Evolutionary conservation across 108 stramenopile genomes (phyloP), one percentile per base, ranked within the genome.

Genomic region (Craspedostauros australis): DNA sequence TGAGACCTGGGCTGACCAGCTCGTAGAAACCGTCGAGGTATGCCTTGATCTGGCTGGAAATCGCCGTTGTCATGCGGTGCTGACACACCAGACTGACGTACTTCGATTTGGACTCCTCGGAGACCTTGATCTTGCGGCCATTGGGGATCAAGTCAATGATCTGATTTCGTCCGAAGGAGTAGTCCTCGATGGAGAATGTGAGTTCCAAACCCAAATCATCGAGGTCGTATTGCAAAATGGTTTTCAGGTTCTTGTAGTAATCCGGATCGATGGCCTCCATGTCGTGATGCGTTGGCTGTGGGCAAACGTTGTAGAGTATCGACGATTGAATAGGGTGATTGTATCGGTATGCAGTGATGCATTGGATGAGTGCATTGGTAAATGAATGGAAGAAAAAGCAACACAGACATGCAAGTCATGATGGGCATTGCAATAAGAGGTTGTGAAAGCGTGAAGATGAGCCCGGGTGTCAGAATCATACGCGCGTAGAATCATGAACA

Each of bases 231-330:
- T 93, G 83, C 20, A 96, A 62, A 46, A 96, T 95, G 50, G 85
- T 79, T 42, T 93, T 88, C 39, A 96, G 77, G 60, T 94, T 95
- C 49, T 93, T 94, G 80, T 94, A 98, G 66, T 98, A 98, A 40
- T 96, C 95, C 18, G 97, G 97, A 50, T 98, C 97, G 48, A 96
- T 95, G 7, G 95, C 94, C 79, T 98, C 82, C 95, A 98, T 98
- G 74, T 98, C 97, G 24, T 80, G 80, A 64, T 94, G 88, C 5
- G 94, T 82, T 0, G 89, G 89, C 68, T 73, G 32, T 14, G n/a
- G n/a, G 30, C n/a, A n/a, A n/a, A n/a, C n/a, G n/a, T n/a, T n/a
- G n/a, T n/a, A n/a, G n/a, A n/a, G n/a, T n/a, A n/a, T n/a, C n/a
- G n/a, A n/a, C n/a, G n/a, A n/a, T n/a, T n/a, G n/a, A n/a, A n/a